Percentiles rank a stretch among this genome's conserved stretches.
phyloP scores from a whole-genome alignment of 163 green algal genomes.

The Scenedesmus sp. region DNA sequence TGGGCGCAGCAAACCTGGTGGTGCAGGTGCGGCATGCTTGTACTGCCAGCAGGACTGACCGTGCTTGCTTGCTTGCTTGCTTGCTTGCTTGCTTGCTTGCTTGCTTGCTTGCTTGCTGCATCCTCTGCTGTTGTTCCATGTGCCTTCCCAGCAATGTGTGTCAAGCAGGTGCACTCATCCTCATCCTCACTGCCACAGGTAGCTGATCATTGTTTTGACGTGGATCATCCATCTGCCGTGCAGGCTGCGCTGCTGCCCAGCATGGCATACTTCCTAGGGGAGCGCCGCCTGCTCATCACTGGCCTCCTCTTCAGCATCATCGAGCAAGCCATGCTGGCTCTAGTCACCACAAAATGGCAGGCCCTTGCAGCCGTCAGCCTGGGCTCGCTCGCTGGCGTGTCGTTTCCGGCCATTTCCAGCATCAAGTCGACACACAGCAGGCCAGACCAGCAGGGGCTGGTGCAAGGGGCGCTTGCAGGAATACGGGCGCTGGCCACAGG shows the following conservation, averaged over 20 bases:
- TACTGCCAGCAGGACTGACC: neutral
- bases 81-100: too few relatives aligned
- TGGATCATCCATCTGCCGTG: neutral
- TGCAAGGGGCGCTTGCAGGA: conserved; percentile 67
- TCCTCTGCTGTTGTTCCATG: too few relatives aligned
- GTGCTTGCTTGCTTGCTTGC: neutral
- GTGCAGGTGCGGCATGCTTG: conserved; percentile 27
- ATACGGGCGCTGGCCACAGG: conserved; percentile 73
- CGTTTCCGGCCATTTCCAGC: conserved; percentile 75
- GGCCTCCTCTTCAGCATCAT: conserved; percentile 45
- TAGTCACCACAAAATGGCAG: conserved; percentile 42
- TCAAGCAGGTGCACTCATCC: too few relatives aligned
- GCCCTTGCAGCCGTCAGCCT: conserved; percentile 56
- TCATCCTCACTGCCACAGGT: too few relatives aligned
- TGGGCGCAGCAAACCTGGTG: conserved; percentile 41
- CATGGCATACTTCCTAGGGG: conserved; percentile 17
- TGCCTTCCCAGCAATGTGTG: too few relatives aligned
- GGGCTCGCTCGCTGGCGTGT: conserved; percentile 64
- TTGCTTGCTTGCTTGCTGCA: too few relatives aligned
- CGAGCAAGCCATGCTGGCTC: conserved; percentile 64
- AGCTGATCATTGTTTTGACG: too few relatives aligned
- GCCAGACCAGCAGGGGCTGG: conserved; percentile 72
- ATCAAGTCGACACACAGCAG: conserved; percentile 76
- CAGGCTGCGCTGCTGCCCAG: conserved; percentile 40
- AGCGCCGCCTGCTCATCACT: conserved; percentile 30